Evolutionary conservation across 768 basidiomycete species (phyloP).

Genomic region (Tephrocybe rancida): DNA sequence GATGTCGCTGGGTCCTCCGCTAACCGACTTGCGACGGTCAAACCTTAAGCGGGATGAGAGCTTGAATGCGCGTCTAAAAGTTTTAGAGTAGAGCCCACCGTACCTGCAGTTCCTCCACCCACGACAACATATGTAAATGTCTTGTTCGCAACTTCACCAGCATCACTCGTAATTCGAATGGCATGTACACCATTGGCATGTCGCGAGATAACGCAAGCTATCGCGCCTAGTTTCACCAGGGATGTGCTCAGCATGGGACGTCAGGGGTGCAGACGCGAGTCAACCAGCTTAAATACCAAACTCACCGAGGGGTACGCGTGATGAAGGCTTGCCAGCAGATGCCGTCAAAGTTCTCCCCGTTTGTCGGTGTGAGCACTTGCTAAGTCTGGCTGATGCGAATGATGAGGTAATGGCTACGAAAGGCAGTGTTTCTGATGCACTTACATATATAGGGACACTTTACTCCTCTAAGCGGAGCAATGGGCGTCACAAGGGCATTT

Average conservation of each 20-base stretch:
- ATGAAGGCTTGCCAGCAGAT: background rate
- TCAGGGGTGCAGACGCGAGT: background rate
- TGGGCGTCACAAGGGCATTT: too few relatives aligned
- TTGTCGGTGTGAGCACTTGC: background rate
- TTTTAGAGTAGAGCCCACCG: background rate
- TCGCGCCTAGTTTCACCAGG: conserved; percentile 1
- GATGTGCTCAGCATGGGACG: background rate
- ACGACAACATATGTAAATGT: conserved; percentile 14
- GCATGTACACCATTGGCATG: background rate
- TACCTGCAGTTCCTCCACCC: conserved; percentile 18
- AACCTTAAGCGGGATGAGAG: background rate
- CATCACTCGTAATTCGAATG: conserved; percentile 11
- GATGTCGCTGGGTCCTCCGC: conserved; percentile 8
- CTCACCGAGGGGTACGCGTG: background rate
- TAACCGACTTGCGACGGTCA: conserved; percentile 17
- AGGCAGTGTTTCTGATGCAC: background rate
- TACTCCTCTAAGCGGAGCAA: too few relatives aligned
- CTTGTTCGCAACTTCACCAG: conserved; percentile 9
- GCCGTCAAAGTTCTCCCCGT: background rate
- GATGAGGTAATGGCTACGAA: background rate
- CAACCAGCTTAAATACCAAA: background rate
- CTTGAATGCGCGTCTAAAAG: background rate
- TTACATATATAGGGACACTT: background rate
- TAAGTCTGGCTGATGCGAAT: background rate
- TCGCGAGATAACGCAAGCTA: background rate